A percentile compares a stretch with the other conserved stretches of the same genome.
These are phyloP conservation scores for Acacia confusa DNA, from an alignment of 306 rosid species.

Conservation along the genomic window DNA sequence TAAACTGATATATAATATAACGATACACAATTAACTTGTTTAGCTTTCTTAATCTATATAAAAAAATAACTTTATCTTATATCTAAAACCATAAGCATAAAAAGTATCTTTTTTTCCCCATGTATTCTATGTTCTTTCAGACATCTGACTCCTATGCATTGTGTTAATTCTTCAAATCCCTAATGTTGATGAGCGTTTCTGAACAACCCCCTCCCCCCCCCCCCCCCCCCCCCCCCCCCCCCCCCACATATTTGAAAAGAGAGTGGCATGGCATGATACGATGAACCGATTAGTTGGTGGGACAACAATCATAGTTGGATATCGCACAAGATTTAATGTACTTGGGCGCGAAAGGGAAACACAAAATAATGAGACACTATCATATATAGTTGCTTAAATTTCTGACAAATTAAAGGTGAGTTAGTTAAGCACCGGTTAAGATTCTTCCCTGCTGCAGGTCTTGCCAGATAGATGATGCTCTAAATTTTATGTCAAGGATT, in stretches of 20 bases:
- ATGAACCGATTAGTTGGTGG: background rate
- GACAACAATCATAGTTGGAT: background rate
- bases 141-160: too few relatives aligned
- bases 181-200: background rate
- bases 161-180: background rate
- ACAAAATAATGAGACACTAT: background rate
- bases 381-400: background rate
- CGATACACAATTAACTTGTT: too few relatives aligned
- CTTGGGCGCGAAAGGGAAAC: too few relatives aligned
- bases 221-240: too few relatives aligned
- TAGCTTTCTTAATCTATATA: too few relatives aligned
- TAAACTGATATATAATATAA: too few relatives aligned
- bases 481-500: too few relatives aligned
- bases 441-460: background rate
- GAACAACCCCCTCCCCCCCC: too few relatives aligned
- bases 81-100: too few relatives aligned
- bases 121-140: too few relatives aligned
- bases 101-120: too few relatives aligned
- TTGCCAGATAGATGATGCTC: background rate
- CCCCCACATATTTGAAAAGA: background rate
- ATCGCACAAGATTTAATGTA: background rate
- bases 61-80: too few relatives aligned
- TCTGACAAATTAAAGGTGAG: background rate
- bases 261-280: background rate
- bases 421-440: background rate